Evolutionary conservation across 2,329 filamentous ascomycete genomes (phyloP).

Genomic region (Myrmaecium sp.): DNA sequence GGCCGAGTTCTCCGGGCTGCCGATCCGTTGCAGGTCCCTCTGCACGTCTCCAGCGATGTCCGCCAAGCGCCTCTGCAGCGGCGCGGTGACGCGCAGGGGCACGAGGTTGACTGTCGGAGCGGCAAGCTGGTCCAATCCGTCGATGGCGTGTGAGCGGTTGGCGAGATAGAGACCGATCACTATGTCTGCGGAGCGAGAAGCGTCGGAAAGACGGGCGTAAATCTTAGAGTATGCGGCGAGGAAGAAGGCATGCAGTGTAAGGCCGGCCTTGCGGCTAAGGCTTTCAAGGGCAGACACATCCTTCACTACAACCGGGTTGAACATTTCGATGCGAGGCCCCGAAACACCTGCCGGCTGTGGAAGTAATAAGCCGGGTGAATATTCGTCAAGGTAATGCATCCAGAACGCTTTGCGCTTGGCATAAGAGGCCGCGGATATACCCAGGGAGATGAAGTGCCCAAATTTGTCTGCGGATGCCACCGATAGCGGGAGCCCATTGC

Average conservation of each 20-base stretch:
- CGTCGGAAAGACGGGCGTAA: conserved; percentile 20
- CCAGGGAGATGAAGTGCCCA: conserved; percentile 23
- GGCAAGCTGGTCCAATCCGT: conserved; percentile 31
- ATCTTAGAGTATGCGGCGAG: conserved; percentile 51
- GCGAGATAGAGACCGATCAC: conserved; percentile 71
- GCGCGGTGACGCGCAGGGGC: conserved; percentile 43
- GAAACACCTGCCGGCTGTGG: conserved; percentile 11
- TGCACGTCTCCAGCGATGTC: conserved; percentile 47
- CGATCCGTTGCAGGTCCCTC: conserved; percentile 46
- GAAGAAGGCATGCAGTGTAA: conserved; percentile 59
- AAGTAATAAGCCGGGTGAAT: conserved; percentile 4
- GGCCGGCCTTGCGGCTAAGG: conserved; percentile 32
- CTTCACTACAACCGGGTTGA: conserved; percentile 32
- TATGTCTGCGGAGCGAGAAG: conserved; percentile 21
- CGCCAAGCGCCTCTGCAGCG: conserved; percentile 17
- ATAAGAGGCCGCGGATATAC: background rate
- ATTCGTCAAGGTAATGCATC: conserved; percentile 27
- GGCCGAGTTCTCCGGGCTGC: conserved; percentile 34
- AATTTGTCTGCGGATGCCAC: conserved; percentile 16
- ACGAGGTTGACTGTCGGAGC: conserved; percentile 68
- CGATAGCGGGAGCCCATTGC: conserved; percentile 10
- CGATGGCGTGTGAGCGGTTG: conserved; percentile 44
- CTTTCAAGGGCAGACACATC: conserved; percentile 24
- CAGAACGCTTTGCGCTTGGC: conserved; percentile 30
- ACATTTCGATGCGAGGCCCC: conserved; percentile 23